Evolutionary conservation across 148 eudicot genomes (phyloP).

Genomic region (Cornus kousa): DNA sequence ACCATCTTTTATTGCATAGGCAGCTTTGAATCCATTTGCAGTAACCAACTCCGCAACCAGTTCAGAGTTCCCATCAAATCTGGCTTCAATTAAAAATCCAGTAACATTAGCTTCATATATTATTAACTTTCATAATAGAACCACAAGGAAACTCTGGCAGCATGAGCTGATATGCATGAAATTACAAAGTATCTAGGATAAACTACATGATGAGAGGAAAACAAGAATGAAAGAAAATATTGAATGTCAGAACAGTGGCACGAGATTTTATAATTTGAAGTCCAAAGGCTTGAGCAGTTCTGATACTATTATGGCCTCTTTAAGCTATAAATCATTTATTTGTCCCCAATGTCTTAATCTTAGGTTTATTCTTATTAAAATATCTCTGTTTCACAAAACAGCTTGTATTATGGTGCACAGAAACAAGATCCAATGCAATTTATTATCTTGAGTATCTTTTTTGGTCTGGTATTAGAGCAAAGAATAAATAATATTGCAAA

Average conservation of each 20-base stretch:
- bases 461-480: neutral
- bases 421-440: neutral
- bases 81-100: constrained; percentile 42
- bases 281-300: neutral
- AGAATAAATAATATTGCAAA: too few species aligned
- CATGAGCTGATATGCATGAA: neutral
- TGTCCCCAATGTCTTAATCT: neutral
- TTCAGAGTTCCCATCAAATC: constrained; percentile 96
- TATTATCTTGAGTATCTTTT: neutral
- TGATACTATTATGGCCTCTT: neutral
- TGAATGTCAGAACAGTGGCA: neutral
- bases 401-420: constrained; percentile 1
- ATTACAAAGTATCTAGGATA: neutral
- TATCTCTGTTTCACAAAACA: neutral
- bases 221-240: neutral
- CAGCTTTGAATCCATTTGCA: constrained; percentile 89
- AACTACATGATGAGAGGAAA: neutral
- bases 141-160: neutral
- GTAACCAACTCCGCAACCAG: constrained; percentile 87
- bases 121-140: neutral
- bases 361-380: neutral
- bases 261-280: neutral
- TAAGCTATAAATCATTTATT: neutral
- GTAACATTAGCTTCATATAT: constrained; percentile 3
- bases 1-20: constrained; percentile 94